Evolutionary conservation across 176 grass and related monocot species (phyloP).

Genomic region (Themeda triandra): DNA sequence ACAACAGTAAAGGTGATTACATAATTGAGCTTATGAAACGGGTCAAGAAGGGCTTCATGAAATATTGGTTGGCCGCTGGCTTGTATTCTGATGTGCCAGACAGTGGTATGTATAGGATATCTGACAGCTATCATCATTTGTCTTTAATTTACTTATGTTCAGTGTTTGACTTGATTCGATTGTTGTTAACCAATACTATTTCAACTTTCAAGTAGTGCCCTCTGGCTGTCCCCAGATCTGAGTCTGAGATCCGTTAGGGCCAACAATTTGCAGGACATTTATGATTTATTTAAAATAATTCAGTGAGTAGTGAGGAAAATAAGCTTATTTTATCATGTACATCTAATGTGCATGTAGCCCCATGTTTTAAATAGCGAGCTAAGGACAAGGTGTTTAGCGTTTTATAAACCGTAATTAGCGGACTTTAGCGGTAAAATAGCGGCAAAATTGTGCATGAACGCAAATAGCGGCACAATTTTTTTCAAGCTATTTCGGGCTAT

Average conservation of each 20-base stretch:
- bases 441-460: too few relatives aligned
- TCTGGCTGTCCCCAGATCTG: too few relatives aligned
- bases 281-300: slow-evolving; percentile 20
- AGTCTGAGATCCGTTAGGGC: too few relatives aligned
- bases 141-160: neutral
- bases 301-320: neutral
- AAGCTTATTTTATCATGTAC: neutral
- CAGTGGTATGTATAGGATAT: slow-evolving; percentile 46
- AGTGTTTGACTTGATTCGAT: slow-evolving; percentile 2
- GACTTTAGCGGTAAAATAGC: too few relatives aligned
- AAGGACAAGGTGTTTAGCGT: too few relatives aligned
- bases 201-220: neutral
- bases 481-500: too few relatives aligned
- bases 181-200: neutral
- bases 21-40: slow-evolving; percentile 97
- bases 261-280: neutral
- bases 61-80: slow-evolving; percentile 82
- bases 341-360: neutral
- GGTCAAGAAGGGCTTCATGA: slow-evolving; percentile 94
- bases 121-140: neutral
- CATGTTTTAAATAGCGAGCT: too few relatives aligned
- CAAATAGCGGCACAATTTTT: too few relatives aligned
- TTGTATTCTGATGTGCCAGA: slow-evolving; percentile 64
- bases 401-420: too few relatives aligned
- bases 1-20: slow-evolving; percentile 98